Evolutionary conservation across 306 rosid species (phyloP).

Genomic region (Cicer pinnatifidum): DNA sequence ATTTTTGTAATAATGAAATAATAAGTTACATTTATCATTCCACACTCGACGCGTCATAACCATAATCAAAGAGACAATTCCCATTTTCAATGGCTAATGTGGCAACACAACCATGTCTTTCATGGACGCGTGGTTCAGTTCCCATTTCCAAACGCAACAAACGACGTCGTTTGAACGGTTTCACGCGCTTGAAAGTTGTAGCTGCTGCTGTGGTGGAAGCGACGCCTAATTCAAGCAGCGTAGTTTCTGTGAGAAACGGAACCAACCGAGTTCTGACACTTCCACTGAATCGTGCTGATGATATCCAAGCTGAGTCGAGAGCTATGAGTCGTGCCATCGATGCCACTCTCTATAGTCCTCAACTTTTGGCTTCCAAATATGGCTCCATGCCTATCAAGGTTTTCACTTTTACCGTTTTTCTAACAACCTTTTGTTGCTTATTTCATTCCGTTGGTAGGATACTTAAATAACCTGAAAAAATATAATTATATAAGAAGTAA

Average conservation of each 20-base stretch:
- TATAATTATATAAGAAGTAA: no score
- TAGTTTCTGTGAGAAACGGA: constrained; percentile 44
- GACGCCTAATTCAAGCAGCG: constrained; percentile 42
- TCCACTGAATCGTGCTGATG: constrained; percentile 60
- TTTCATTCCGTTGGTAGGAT: no score
- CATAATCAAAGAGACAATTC: not conserved
- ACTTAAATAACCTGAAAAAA: no score
- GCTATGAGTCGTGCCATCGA: constrained; percentile 73
- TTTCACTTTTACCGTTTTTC: not conserved
- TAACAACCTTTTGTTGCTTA: not conserved
- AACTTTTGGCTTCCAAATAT: constrained; percentile 59
- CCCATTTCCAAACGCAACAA: constrained; percentile 15
- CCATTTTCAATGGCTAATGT: constrained; percentile 39
- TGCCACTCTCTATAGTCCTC: constrained; percentile 70
- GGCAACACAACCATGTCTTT: constrained; percentile 43
- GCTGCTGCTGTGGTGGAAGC: constrained; percentile 68
- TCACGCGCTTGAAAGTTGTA: constrained; percentile 25
- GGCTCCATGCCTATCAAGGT: constrained; percentile 71
- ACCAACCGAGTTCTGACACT: constrained; percentile 42
- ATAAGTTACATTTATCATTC: not conserved
- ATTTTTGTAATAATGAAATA: not conserved
- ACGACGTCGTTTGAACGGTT: constrained; percentile 38
- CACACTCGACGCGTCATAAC: not conserved
- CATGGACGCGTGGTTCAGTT: constrained; percentile 45
- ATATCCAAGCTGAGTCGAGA: constrained; percentile 73